Base-by-base conservation (phyloP, 768 basidiomycete species). In the Leccinellum albellum region DNA sequence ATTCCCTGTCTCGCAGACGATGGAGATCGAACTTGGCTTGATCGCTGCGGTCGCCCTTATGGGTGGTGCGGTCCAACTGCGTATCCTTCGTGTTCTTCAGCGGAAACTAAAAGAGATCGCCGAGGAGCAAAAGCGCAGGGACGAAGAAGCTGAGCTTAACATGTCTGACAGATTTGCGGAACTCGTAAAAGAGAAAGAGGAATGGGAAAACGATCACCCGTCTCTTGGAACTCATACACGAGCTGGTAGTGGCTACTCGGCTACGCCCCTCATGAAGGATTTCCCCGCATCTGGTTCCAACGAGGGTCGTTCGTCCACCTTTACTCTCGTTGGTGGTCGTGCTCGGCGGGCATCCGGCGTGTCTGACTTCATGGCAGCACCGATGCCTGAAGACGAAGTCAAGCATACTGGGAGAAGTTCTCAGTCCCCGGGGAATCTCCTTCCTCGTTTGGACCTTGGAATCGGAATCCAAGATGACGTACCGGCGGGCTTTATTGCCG, bases 1-100 rank as follows among this genome's bases (percentile, higher is more conserved):
- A 51, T 95, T 90, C 67, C 92, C 94, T 29, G 84, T 95, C 52
- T 82, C 89, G 5, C 93, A 94, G 68, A 86, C 86, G 8, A 96
- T 95, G 92, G 81, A 91, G 68, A 94, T 98, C 57, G 95, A 97
- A 68, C 80, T 98, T 29, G 95, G 94, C 28, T 82, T 97, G 63
- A 83, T 93, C 57, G 91, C 79, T 45, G 92, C 93, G 3, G 78
- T 95, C 40, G 79, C 90, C 24, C 75, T 96, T 54, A 90, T 91
- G 85, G 92, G 93, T 44, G 83, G 86, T 28, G 91, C 94, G 3
- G 88, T 97, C 47, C 96, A 98, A 73, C 81, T 94, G 65, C 88
- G 90, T 53, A 85, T 97, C 60, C 83, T 94, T 59, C 83, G 83
- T 56, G 80, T 91, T 45, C 84, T 98, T 15, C 86, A 87, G 68